Conservation (phyloP, 345 rosid genomes). For the Tarenaya hassleriana region DNA sequence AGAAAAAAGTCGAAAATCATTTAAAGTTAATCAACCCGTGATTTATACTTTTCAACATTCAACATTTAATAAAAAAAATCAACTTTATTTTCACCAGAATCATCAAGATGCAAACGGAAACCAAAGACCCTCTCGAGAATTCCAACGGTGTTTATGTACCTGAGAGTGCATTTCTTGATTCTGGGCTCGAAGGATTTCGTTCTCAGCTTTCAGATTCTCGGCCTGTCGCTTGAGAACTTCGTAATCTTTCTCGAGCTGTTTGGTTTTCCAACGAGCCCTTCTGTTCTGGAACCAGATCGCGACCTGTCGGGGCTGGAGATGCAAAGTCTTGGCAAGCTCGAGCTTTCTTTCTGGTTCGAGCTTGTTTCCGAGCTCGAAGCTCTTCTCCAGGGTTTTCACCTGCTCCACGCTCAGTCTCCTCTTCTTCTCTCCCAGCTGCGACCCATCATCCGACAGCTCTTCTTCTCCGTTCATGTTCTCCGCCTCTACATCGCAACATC, state of each 20-base stretch:
- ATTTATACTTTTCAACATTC: no score
- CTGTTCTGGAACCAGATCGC: slow-evolving; percentile 97
- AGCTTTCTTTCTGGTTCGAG: slow-evolving; percentile 90
- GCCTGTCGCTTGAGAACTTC: slow-evolving; percentile 65
- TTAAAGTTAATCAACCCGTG: no score
- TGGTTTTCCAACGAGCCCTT: slow-evolving; percentile 89
- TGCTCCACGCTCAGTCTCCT: slow-evolving; percentile 88
- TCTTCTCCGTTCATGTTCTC: slow-evolving; percentile 45
- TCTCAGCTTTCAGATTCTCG: slow-evolving; percentile 67
- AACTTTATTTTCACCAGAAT: no score
- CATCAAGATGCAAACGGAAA: no score
- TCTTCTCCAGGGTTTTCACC: slow-evolving; percentile 78
- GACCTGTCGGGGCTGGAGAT: slow-evolving; percentile 85
- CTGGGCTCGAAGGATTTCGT: slow-evolving; percentile 66
- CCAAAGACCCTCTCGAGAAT: no score
- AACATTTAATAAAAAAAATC: no score
- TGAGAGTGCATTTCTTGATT: slow-evolving; percentile 78
- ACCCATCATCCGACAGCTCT: slow-evolving; percentile 82
- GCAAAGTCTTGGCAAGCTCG: slow-evolving; percentile 84
- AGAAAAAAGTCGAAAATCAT: no score
- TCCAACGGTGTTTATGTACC: no score
- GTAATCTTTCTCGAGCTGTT: slow-evolving; percentile 87
- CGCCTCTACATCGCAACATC: slow-evolving; percentile 36
- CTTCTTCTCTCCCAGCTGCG: slow-evolving; percentile 88
- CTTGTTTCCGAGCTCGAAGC: slow-evolving; percentile 88